Conservation (phyloP, 345 rosid genomes). For the Heritiera fomes region DNA sequence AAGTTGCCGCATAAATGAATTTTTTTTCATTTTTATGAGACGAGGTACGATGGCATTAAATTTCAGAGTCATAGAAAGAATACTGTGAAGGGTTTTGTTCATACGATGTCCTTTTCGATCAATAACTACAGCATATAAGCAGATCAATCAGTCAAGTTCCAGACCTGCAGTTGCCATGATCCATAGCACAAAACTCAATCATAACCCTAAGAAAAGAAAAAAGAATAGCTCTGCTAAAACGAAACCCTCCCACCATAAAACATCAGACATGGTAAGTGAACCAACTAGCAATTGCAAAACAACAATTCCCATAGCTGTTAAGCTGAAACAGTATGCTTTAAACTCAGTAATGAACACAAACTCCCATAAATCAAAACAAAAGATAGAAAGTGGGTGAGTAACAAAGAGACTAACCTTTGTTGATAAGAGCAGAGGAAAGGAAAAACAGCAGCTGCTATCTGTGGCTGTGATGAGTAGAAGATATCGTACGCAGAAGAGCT, state of each 20-base stretch:
- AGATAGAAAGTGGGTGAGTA: too few species aligned
- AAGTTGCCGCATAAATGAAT: neutral
- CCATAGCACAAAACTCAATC: neutral
- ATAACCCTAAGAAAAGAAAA: neutral
- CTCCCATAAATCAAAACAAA: too few species aligned
- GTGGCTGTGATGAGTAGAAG: neutral
- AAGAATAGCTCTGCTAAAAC: neutral
- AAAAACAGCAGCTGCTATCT: neutral
- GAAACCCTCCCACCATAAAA: neutral
- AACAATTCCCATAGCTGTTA: neutral
- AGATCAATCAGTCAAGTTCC: slow-evolving; percentile 6
- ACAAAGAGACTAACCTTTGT: neutral
- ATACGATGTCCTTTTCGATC: neutral
- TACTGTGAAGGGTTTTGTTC: neutral
- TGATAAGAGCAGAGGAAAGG: neutral
- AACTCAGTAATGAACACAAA: neutral
- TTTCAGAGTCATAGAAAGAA: neutral
- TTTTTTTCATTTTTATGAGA: neutral
- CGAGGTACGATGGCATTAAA: neutral
- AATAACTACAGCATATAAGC: slow-evolving; percentile 2
- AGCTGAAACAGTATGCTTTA: neutral
- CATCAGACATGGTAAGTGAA: neutral
- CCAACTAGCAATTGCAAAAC: neutral
- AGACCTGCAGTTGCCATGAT: neutral
- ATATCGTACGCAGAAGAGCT: neutral